A percentile compares a stretch with the other conserved stretches of the same genome.
Evolutionary conservation across 1,139 yeast species (phyloP).

Genomic region (Entelexis paramagnoliae): DNA sequence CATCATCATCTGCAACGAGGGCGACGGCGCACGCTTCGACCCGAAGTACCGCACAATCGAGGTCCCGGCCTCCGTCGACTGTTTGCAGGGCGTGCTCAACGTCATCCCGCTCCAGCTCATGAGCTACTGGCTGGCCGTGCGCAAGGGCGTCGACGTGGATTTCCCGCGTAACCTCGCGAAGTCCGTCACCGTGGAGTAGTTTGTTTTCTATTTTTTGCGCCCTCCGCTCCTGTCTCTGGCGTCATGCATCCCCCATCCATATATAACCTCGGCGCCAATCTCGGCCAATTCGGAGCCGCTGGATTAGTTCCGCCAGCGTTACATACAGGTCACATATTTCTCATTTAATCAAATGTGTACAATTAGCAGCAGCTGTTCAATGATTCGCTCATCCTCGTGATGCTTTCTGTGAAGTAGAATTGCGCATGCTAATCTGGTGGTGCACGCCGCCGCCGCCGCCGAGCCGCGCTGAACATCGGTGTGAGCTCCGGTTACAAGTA

Average conservation of each 20-base stretch:
- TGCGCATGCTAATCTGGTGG: too few species aligned
- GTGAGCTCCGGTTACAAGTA: too few species aligned
- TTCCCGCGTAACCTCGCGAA: conserved; percentile 98
- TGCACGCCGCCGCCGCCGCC: too few species aligned
- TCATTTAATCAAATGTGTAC: too few species aligned
- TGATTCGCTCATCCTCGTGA: too few species aligned
- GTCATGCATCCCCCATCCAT: background rate
- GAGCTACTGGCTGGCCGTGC: conserved; percentile 95
- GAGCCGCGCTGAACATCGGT: too few species aligned
- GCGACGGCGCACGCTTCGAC: conserved; percentile 44
- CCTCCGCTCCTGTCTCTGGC: background rate
- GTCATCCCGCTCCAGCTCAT: conserved; percentile 92
- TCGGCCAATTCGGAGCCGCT: too few species aligned
- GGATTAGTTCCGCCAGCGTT: too few species aligned
- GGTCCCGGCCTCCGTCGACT: conserved; percentile 93
- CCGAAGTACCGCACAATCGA: conserved; percentile 47
- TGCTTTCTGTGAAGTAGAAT: too few species aligned
- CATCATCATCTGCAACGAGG: conserved; percentile 83
- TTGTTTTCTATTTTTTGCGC: too few species aligned
- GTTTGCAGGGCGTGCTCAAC: conserved; percentile 91
- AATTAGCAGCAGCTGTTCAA: too few species aligned
- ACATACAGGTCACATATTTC: too few species aligned
- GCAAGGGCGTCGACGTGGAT: conserved; percentile 93
- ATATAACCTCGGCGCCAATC: background rate
- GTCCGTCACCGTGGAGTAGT: conserved; percentile 86